Evolutionary conservation across 1,284 basidiomycete species (phyloP).

Genomic region (Abortiporus biennis): DNA sequence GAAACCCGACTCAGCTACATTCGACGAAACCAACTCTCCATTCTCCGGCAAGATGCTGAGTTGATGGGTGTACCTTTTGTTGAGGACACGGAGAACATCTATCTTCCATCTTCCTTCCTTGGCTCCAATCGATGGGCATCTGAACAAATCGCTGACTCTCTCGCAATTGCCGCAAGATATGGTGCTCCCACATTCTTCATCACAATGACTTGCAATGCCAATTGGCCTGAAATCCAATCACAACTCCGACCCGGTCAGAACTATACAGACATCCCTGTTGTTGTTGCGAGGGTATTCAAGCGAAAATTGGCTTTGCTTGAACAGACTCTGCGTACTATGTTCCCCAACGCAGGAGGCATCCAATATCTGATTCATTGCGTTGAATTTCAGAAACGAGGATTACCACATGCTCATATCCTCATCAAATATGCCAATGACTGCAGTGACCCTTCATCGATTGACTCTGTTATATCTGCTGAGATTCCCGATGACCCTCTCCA

Average conservation of each 20-base stretch:
- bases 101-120: conserved; percentile 28
- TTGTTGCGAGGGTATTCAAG: conserved; percentile 30
- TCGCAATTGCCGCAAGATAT: conserved; percentile 24
- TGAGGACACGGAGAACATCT: conserved; percentile 19
- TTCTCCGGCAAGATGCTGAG: conserved; percentile 18
- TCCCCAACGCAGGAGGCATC: conserved; percentile 16
- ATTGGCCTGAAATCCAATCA: conserved; percentile 29
- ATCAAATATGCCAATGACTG: conserved; percentile 18
- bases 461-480: conserved; percentile 26
- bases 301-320: conserved; percentile 18
- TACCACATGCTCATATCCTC: conserved; percentile 33
- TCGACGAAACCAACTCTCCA: conserved; percentile 19
- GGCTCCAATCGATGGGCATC: conserved; percentile 26
- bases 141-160: conserved; percentile 29
- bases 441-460: conserved; percentile 19
- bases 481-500: conserved; percentile 21
- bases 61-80: conserved; percentile 15
- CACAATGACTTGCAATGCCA: conserved; percentile 32
- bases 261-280: conserved; percentile 25
- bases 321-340: conserved; percentile 20
- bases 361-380: conserved; percentile 26
- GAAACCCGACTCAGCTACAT: conserved; percentile 27
- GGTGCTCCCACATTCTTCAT: conserved; percentile 31
- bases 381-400: conserved; percentile 34
- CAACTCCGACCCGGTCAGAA: conserved; percentile 25